Conservation (phyloP, 2,329 filamentous ascomycete genomes). For the Cordyceps fumosorosea region DNA sequence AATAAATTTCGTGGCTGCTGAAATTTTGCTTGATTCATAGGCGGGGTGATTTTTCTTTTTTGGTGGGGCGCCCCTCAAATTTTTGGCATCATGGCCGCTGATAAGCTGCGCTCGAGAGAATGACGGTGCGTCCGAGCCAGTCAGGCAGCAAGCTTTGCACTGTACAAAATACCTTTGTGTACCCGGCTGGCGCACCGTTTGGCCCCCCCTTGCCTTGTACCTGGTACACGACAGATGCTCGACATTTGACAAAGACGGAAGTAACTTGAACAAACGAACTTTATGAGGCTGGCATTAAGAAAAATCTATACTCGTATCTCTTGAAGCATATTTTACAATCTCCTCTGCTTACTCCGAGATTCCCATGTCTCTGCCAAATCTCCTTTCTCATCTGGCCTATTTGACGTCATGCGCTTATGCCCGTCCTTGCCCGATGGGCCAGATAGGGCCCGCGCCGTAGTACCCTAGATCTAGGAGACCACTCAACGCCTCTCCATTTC, state of each 20-base stretch:
- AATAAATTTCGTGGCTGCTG: conserved; percentile 10
- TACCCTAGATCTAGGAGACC: background rate
- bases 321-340: background rate
- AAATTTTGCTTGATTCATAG: conserved; percentile 19
- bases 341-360: background rate
- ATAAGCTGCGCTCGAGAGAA: background rate
- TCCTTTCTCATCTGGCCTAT: background rate
- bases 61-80: conserved; percentile 31
- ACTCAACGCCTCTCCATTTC: background rate
- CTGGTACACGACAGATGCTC: background rate
- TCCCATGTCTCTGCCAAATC: background rate
- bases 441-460: background rate
- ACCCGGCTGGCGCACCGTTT: background rate
- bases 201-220: background rate
- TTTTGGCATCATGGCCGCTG: conserved; percentile 15
- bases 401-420: conserved; percentile 7
- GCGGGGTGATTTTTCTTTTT: conserved; percentile 35
- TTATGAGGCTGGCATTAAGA: background rate
- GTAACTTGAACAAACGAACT: background rate
- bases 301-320: background rate
- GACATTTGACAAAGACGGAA: background rate
- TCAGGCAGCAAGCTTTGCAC: conserved; percentile 5
- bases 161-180: background rate
- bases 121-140: conserved; percentile 11
- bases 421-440: conserved; percentile 1